Evolutionary conservation across 1,284 basidiomycete species (phyloP).

Genomic region (Sporisorium iseilematis-ciliati): DNA sequence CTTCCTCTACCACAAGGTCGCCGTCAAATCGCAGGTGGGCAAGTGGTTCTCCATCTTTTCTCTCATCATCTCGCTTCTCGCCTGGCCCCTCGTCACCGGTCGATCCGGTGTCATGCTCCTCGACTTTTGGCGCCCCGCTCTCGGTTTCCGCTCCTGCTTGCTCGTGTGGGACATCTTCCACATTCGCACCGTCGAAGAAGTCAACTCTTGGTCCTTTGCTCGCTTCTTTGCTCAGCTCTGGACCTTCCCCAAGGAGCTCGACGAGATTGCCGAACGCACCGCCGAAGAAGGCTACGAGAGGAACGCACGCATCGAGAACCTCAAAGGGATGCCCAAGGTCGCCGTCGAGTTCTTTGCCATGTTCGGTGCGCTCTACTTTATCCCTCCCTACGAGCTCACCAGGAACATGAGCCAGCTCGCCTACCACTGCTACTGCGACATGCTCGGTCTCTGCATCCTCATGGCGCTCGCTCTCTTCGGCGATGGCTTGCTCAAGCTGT

Average conservation of each 20-base stretch:
- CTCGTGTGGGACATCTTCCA: conserved; percentile 68
- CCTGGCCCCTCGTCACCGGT: conserved; percentile 61
- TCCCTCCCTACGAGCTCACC: conserved; percentile 62
- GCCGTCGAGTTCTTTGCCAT: conserved; percentile 51
- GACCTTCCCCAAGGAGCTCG: conserved; percentile 65
- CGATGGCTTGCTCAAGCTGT: conserved; percentile 59
- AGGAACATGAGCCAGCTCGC: conserved; percentile 58
- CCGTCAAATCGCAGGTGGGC: conserved; percentile 39
- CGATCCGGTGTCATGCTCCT: conserved; percentile 60
- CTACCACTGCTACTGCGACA: conserved; percentile 61
- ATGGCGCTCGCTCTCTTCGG: conserved; percentile 64
- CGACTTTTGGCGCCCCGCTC: conserved; percentile 66
- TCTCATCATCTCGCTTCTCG: conserved; percentile 52
- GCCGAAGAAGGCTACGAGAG: conserved; percentile 51
- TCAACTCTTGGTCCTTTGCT: conserved; percentile 56
- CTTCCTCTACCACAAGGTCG: conserved; percentile 60
- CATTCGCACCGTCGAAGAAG: conserved; percentile 61
- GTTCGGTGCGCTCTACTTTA: conserved; percentile 57
- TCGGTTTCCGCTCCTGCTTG: conserved; percentile 65
- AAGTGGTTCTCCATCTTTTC: conserved; percentile 50
- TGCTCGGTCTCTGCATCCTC: conserved; percentile 57
- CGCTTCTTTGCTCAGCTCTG: conserved; percentile 66
- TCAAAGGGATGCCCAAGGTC: conserved; percentile 60
- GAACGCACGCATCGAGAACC: conserved; percentile 55
- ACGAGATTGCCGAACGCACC: conserved; percentile 59